phyloP scores from a whole-genome alignment of 208 protist species.

The Crithidia fasciculata region DNA sequence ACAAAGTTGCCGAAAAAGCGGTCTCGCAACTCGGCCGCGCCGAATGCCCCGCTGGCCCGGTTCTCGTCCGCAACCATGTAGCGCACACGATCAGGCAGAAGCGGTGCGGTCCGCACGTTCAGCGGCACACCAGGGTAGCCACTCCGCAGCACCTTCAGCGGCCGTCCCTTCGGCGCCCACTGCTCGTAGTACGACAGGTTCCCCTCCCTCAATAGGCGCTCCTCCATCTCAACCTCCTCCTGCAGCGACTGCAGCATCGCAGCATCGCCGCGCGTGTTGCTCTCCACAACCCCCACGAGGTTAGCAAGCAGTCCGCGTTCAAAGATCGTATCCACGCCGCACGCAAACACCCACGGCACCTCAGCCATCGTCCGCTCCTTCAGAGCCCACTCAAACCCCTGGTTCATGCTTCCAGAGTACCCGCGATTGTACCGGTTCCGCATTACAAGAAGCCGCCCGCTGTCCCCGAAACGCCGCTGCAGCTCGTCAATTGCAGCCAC shows the following conservation, averaged over 20 bases:
- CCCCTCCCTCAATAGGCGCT: conserved; percentile 19
- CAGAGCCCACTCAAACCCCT: conserved; percentile 37
- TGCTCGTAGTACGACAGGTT: conserved; percentile 38
- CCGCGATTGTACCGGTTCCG: conserved; percentile 45
- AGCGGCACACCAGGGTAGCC: conserved; percentile 35
- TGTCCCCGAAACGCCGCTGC: conserved; percentile 36
- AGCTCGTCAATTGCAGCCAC: conserved; percentile 30
- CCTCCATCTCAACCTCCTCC: conserved; percentile 41
- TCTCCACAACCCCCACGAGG: conserved; percentile 20
- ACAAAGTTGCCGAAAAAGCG: conserved; percentile 37
- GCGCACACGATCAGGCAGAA: conserved; percentile 47
- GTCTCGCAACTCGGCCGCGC: neutral
- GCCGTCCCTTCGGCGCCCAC: conserved; percentile 34
- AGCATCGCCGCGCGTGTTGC: conserved; percentile 26
- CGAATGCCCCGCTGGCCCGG: conserved; percentile 10
- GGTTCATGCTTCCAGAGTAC: conserved; percentile 47
- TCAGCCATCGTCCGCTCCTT: conserved; percentile 26
- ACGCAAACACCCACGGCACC: conserved; percentile 45
- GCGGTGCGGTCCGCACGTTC: conserved; percentile 37
- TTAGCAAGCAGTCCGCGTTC: conserved; percentile 30
- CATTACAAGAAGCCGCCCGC: conserved; percentile 36
- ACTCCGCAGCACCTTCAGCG: conserved; percentile 42
- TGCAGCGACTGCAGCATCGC: conserved; percentile 30
- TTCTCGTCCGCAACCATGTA: conserved; percentile 33
- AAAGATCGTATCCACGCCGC: conserved; percentile 45